Conservation (phyloP, 164 flowering plant species). For the Umbilicus rupestris region DNA sequence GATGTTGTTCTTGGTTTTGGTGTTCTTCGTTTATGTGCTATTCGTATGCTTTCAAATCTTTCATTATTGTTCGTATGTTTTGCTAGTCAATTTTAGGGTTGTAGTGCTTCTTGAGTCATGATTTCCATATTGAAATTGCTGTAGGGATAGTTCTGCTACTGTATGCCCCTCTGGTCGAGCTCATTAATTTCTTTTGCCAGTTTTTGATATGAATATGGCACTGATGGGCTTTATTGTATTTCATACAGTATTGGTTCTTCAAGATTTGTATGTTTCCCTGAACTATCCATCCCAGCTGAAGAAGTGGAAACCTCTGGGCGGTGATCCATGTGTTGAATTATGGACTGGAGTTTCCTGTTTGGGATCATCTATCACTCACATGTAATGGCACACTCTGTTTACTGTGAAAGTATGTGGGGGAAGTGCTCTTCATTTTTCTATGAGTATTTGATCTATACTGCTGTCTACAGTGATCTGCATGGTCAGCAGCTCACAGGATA, state of each 20-base stretch:
- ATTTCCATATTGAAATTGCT: too few relatives aligned
- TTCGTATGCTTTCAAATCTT: neutral
- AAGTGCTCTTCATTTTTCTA: neutral
- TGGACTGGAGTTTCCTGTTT: slow-evolving; percentile 73
- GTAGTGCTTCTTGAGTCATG: neutral
- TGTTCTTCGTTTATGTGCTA: neutral
- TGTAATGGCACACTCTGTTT: slow-evolving; percentile 28
- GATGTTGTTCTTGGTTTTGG: neutral
- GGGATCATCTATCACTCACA: slow-evolving; percentile 45
- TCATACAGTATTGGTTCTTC: slow-evolving; percentile 50
- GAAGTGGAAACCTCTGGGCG: slow-evolving; percentile 48
- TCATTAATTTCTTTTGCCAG: too few relatives aligned
- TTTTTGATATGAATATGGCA: neutral
- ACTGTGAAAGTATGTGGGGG: neutral
- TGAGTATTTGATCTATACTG: neutral
- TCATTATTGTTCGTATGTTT: neutral
- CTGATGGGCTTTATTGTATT: neutral
- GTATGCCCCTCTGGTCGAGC: too few relatives aligned
- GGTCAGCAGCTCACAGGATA: slow-evolving; percentile 47
- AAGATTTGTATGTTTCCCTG: slow-evolving; percentile 43
- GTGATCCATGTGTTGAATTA: slow-evolving; percentile 71
- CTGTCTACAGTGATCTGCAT: slow-evolving; percentile 36
- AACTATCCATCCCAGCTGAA: slow-evolving; percentile 45
- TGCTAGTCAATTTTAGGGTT: neutral
- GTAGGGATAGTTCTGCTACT: too few relatives aligned